Percentiles rank a stretch among this genome's conserved stretches.
Conservation (phyloP, 2,329 filamentous ascomycete species). For the Fusarium sp. region DNA sequence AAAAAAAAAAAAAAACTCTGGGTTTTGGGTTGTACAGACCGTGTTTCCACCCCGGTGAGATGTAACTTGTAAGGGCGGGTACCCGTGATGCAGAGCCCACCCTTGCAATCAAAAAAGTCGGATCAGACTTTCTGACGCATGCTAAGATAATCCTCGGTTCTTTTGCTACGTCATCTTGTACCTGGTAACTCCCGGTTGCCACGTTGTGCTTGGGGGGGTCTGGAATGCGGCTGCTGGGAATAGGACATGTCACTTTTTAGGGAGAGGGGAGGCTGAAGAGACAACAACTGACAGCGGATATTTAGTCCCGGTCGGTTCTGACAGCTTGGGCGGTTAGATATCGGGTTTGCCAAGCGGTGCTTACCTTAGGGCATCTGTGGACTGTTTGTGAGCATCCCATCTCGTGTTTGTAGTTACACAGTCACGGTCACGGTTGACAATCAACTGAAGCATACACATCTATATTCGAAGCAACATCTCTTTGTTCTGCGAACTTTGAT, state of each 20-base stretch:
- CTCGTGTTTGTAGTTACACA: background rate
- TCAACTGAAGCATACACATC: background rate
- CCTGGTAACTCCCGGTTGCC: background rate
- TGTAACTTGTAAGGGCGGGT: background rate
- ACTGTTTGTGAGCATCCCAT: background rate
- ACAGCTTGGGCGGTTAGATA: background rate
- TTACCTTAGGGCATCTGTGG: background rate
- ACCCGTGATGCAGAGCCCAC: background rate
- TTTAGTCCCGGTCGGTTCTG: background rate
- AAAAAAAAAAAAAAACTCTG: background rate
- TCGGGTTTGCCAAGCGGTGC: background rate
- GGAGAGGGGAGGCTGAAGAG: background rate
- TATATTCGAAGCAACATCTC: background rate
- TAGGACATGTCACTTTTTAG: background rate
- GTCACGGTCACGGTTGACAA: background rate
- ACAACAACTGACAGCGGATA: background rate
- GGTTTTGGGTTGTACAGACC: background rate
- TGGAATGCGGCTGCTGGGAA: background rate
- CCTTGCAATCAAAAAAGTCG: background rate
- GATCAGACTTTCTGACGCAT: background rate
- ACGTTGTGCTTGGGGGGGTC: background rate
- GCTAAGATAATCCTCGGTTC: background rate
- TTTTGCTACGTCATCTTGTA: background rate
- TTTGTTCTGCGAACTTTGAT: no score
- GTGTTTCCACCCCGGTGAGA: constrained; percentile 22